A percentile compares a stretch with the other conserved stretches of the same genome.
phyloP scores from a whole-genome alignment of 2,329 filamentous ascomycete species.

The Botrytis squamosa region DNA sequence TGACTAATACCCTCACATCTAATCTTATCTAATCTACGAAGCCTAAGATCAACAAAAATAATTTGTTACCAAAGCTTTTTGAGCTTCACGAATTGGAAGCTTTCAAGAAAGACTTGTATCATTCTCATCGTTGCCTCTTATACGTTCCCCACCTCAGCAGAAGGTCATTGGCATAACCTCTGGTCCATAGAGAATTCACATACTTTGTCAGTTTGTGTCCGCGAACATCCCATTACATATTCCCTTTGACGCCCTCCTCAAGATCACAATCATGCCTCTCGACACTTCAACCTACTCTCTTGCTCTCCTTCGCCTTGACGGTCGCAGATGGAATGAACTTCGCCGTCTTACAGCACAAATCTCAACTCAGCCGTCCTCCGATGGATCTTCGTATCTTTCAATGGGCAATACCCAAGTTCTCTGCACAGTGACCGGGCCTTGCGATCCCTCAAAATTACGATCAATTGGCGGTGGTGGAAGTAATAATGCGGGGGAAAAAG shows the following conservation, averaged over 20 bases:
- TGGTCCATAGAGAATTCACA: too few species aligned
- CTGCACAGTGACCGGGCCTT: constrained; percentile 84
- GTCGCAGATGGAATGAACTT: constrained; percentile 94
- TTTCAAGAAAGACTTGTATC: background rate
- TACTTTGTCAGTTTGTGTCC: background rate
- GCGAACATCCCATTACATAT: background rate
- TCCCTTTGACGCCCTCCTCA: background rate
- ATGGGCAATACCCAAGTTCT: constrained; percentile 98
- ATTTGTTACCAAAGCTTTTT: constrained; percentile 5
- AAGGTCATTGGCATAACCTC: background rate
- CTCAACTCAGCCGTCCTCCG: constrained; percentile 85
- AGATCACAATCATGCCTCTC: constrained; percentile 63
- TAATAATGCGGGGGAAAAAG: constrained; percentile 46
- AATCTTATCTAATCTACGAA: constrained; percentile 12
- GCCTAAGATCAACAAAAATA: constrained; percentile 7
- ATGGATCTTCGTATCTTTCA: constrained; percentile 90
- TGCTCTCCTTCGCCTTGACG: constrained; percentile 78
- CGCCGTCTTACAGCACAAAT: constrained; percentile 86
- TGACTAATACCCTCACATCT: background rate
- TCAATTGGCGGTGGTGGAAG: constrained; percentile 46
- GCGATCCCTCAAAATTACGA: constrained; percentile 53
- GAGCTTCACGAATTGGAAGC: background rate
- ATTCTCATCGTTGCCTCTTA: background rate
- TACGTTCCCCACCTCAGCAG: too few species aligned
- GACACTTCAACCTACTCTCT: constrained; percentile 91